Evolutionary conservation across 768 basidiomycete genomes (phyloP).

Genomic region (Leccinum subtestaceum): DNA sequence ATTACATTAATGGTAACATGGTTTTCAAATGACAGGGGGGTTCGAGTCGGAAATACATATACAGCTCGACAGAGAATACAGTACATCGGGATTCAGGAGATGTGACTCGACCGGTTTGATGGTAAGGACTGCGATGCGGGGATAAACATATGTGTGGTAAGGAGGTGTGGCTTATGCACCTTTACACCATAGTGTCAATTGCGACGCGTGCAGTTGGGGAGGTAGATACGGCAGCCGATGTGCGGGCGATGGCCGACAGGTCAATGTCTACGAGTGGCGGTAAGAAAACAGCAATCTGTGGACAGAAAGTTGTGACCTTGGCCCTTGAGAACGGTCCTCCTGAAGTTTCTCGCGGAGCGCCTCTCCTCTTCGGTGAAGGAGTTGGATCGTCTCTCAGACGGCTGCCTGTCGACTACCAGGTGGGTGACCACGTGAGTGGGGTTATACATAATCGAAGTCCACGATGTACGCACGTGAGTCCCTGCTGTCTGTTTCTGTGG

Average conservation of each 20-base stretch:
- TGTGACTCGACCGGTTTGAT: not conserved
- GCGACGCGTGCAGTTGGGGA: conserved; percentile 39
- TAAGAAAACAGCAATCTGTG: conserved; percentile 1
- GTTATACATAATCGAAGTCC: not conserved
- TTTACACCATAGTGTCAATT: conserved; percentile 17
- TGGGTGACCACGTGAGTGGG: conserved; percentile 6
- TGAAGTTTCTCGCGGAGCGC: conserved; percentile 59
- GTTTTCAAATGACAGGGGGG: too few species aligned
- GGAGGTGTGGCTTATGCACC: conserved; percentile 5
- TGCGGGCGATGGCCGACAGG: conserved; percentile 78
- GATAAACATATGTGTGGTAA: not conserved
- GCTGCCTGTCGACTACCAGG: conserved; percentile 23
- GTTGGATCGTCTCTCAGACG: conserved; percentile 39
- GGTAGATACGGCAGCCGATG: conserved; percentile 66
- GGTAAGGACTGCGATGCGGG: not conserved
- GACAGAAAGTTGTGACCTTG: conserved; percentile 37
- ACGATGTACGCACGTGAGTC: conserved; percentile 19
- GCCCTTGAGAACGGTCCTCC: conserved; percentile 70
- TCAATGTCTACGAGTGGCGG: conserved; percentile 40
- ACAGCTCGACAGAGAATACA: conserved; percentile 13
- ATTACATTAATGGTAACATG: too few species aligned
- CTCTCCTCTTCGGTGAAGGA: conserved; percentile 62
- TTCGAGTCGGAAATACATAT: conserved; percentile 15
- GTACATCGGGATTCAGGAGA: conserved; percentile 5
- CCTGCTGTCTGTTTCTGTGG: conserved; percentile 28